These are phyloP conservation scores for Neofusicoccum sp. DNA, from an alignment of 2,329 filamentous ascomycete species.

Conservation along the genomic window DNA sequence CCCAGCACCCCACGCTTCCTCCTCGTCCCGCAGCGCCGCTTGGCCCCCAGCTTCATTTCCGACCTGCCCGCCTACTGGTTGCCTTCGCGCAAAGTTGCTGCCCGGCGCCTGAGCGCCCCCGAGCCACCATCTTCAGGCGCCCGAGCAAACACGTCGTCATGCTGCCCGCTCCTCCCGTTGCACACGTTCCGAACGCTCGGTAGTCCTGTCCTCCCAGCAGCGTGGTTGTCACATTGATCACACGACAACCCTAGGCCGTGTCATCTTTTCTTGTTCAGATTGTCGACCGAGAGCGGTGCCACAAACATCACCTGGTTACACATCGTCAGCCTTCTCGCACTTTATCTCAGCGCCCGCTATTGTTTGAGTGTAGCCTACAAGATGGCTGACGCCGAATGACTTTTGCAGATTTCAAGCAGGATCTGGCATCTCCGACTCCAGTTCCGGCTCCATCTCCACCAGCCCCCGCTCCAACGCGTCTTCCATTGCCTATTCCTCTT, in stretches of 20 bases:
- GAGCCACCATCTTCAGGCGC: conserved; percentile 29
- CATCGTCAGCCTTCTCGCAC: conserved; percentile 30
- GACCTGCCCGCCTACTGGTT: conserved; percentile 12
- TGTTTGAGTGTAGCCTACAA: conserved; percentile 18
- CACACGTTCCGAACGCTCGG: conserved; percentile 43
- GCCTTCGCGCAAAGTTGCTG: conserved; percentile 17
- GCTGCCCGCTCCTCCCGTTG: conserved; percentile 36
- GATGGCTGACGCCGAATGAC: conserved; percentile 17
- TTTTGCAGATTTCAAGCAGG: conserved; percentile 20
- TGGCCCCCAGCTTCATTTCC: conserved; percentile 24
- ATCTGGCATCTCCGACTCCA: conserved; percentile 57
- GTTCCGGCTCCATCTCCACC: conserved; percentile 56
- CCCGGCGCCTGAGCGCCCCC: conserved; percentile 14
- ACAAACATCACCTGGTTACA: conserved; percentile 41
- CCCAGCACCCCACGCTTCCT: conserved; percentile 21
- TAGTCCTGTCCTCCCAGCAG: conserved; percentile 40
- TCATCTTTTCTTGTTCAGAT: conserved; percentile 36
- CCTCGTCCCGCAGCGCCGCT: conserved; percentile 33
- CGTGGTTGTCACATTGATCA: conserved; percentile 48
- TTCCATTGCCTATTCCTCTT: conserved; percentile 48
- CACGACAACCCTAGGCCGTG: conserved; percentile 45
- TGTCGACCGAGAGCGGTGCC: conserved; percentile 43
- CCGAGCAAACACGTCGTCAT: conserved; percentile 45
- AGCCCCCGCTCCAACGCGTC: conserved; percentile 56
- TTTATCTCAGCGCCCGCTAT: conserved; percentile 21